phyloP scores from a whole-genome alignment of 2,329 filamentous ascomycete genomes.

The Penicillium griseofulvum region DNA sequence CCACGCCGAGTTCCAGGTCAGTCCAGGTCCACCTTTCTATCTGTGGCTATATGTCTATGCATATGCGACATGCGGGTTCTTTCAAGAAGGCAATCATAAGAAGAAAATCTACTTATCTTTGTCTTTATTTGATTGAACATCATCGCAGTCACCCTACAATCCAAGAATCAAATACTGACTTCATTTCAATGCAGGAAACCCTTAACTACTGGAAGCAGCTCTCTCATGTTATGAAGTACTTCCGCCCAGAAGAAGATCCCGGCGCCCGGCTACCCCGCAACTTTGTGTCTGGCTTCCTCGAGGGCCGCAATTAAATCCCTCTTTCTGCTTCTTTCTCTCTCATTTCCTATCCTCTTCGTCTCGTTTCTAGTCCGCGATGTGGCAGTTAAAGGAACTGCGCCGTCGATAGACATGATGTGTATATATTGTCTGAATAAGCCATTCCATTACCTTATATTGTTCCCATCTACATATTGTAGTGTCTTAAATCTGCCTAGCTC shows the following conservation, averaged over 20 bases:
- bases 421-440: conserved; percentile 38
- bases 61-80: background rate
- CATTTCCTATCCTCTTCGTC: conserved; percentile 14
- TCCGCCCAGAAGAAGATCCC: conserved; percentile 80
- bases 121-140: background rate
- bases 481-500: background rate
- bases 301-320: conserved; percentile 61
- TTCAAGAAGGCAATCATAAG: background rate
- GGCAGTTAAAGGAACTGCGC: conserved; percentile 13
- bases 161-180: background rate
- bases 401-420: conserved; percentile 35
- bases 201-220: conserved; percentile 99
- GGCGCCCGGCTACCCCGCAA: conserved; percentile 73
- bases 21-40: conserved; percentile 9
- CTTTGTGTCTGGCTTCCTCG: conserved; percentile 93
- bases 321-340: conserved; percentile 15
- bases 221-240: conserved; percentile 94
- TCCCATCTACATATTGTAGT: background rate
- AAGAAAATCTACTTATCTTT: background rate
- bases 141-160: background rate
- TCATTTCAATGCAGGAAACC: conserved; percentile 67
- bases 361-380: conserved; percentile 22
- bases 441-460: conserved; percentile 14
- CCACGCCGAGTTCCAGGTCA: conserved; percentile 89
- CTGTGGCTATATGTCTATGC: background rate